These are phyloP conservation scores for Pharus latifolius DNA, from an alignment of 176 grass and related monocot species.

Conservation along the genomic window DNA sequence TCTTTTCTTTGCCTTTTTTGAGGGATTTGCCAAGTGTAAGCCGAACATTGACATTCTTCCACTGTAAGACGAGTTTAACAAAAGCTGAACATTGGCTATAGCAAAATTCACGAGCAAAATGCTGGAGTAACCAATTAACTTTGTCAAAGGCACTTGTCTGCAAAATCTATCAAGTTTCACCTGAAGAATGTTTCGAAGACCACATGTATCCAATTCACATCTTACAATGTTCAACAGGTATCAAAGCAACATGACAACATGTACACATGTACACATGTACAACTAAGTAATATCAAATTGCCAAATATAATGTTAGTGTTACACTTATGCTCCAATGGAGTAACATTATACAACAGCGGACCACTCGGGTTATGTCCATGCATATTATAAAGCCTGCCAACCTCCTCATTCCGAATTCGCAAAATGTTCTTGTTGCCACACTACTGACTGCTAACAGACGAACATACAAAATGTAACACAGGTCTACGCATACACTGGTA, in stretches of 20 bases:
- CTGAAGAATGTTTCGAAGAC: too few species aligned
- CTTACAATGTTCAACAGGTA: too few species aligned
- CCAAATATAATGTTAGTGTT: background rate
- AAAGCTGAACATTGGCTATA: too few species aligned
- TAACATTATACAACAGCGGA: background rate
- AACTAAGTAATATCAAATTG: background rate
- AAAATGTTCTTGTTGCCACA: background rate
- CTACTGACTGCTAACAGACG: background rate
- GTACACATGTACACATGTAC: conserved; percentile 8
- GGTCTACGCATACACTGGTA: conserved; percentile 21
- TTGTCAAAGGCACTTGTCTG: too few species aligned
- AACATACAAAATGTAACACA: background rate
- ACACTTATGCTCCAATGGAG: background rate
- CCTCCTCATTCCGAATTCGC: background rate
- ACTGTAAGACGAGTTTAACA: too few species aligned
- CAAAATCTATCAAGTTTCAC: too few species aligned
- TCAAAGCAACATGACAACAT: background rate
- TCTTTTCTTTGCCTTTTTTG: too few species aligned
- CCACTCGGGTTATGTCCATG: background rate
- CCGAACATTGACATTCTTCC: too few species aligned
- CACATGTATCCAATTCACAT: too few species aligned
- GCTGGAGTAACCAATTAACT: too few species aligned
- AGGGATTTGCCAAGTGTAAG: too few species aligned
- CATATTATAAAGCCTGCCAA: background rate
- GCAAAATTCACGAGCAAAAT: too few species aligned